Conservation (phyloP, 1,284 basidiomycete species). For the Wallemia ichthyophaga region DNA sequence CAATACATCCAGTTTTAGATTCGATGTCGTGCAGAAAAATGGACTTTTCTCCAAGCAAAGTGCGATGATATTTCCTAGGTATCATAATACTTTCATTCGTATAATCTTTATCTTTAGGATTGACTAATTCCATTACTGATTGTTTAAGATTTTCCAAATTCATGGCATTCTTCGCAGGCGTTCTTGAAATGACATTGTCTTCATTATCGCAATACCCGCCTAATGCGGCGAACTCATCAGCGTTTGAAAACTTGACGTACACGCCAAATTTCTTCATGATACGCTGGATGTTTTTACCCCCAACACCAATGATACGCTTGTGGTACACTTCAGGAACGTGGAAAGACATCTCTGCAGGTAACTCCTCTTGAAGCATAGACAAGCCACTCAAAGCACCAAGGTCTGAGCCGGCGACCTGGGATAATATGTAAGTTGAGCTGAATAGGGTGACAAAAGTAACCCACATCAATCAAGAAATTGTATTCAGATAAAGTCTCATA, state of each 20-base stretch:
- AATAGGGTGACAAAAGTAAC: neutral
- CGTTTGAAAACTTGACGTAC: constrained; percentile 97
- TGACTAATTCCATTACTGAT: constrained; percentile 89
- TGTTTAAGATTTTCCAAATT: constrained; percentile 87
- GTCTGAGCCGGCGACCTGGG: constrained; percentile 36
- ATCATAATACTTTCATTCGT: constrained; percentile 75
- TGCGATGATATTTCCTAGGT: constrained; percentile 78
- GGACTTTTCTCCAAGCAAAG: constrained; percentile 74
- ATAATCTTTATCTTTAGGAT: constrained; percentile 94
- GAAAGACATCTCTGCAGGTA: constrained; percentile 96
- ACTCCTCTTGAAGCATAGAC: constrained; percentile 69
- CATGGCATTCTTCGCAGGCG: constrained; percentile 86
- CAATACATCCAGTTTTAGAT: constrained; percentile 71
- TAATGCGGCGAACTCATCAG: constrained; percentile 79
- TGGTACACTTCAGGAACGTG: constrained; percentile 95
- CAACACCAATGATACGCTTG: constrained; percentile 96
- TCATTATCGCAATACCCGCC: constrained; percentile 94
- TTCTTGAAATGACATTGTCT: constrained; percentile 90
- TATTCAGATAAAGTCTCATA: constrained; percentile 88
- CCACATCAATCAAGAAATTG: constrained; percentile 81
- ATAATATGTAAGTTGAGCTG: neutral
- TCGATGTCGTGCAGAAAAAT: constrained; percentile 96
- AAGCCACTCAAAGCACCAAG: constrained; percentile 58
- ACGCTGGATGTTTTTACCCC: constrained; percentile 88
- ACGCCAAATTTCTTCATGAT: constrained; percentile 99